phyloP scores from a whole-genome alignment of 2,329 filamentous ascomycete species.

The Ascochyta rabiei region DNA sequence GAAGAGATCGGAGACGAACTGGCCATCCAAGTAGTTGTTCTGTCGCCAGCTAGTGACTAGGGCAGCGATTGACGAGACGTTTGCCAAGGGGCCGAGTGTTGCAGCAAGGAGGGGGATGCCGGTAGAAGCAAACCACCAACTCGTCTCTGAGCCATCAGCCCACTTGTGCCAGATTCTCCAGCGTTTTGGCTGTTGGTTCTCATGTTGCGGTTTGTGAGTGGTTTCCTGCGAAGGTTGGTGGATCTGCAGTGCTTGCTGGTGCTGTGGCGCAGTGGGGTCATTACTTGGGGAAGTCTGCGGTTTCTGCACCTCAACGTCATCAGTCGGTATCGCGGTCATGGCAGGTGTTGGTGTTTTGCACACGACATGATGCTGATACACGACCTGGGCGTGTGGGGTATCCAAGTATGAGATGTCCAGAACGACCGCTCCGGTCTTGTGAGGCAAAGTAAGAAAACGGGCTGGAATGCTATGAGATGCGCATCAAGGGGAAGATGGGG shows the following conservation, averaged over 20 bases:
- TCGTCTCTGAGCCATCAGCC: constrained; percentile 8
- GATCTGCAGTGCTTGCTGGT: background rate
- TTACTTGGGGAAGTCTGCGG: background rate
- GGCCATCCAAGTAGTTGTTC: constrained; percentile 57
- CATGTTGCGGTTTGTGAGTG: background rate
- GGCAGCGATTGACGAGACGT: constrained; percentile 84
- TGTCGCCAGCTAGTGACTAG: constrained; percentile 82
- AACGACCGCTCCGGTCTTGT: background rate
- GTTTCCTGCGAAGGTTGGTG: background rate
- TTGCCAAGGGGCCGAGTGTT: constrained; percentile 83
- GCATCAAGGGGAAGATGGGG: no score
- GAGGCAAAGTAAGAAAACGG: background rate
- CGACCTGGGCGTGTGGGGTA: background rate
- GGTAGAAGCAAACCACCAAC: constrained; percentile 50
- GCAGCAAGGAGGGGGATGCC: constrained; percentile 71
- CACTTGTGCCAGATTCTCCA: constrained; percentile 8
- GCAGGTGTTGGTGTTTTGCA: background rate
- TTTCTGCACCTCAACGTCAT: background rate
- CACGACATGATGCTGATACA: background rate
- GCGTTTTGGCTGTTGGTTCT: background rate
- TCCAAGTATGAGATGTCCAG: background rate
- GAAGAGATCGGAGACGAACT: constrained; percentile 56
- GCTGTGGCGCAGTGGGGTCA: background rate
- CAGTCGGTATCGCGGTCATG: background rate
- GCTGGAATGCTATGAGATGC: background rate